Evolutionary conservation across 768 basidiomycete genomes (phyloP), one percentile per base, ranked within the genome.

Genomic region (Thelephora aurantiotincta): DNA sequence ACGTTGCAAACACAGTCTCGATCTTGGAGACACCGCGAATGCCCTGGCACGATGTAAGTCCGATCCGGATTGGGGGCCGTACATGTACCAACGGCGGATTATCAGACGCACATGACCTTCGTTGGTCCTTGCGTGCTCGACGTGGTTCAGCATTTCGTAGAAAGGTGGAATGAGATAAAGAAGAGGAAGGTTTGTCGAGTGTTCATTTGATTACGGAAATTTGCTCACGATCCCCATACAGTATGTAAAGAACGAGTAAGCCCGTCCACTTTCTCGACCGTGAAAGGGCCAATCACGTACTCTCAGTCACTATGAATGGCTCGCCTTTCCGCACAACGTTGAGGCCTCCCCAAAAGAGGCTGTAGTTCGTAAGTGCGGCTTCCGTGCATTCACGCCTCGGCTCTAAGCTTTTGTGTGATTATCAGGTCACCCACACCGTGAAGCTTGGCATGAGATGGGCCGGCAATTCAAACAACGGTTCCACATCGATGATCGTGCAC

Each of bases 1-100:
- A 79, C 58, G 75, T 78, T 19, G 81, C 77, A 57, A 87, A 82
- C 50, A 70, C 71, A 0, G 60, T 90, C 13, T 80, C 78, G 30
- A 72, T 78, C 43, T 58, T 80, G 41, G 84, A 89, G 53, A 78
- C 68, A 12, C 68, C 77, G 1, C 69, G 87, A 51, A 90, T 92
- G 90, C 89, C 93, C 1, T 97, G 93, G 93, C 93, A 97, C 58
- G 93, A 97, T 65, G 89, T 88, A 48, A 50, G 82, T 65, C 36
- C 46, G 22, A 45, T 60, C 46, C 36, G 46, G 18, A 18, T 36
- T 33, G 42, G 14, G 33, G 30, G 4, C 19, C 42, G 19, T n/a
- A 23, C 22, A 26, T 26, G 46, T 14, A 6, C 20, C 22, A 19
- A 36, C 45, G 50, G 48, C 22, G 26, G 48, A 14, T 48, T 45